Evolutionary conservation across 164 flowering plant genomes (phyloP).

Genomic region (Liriodendron chinense): DNA sequence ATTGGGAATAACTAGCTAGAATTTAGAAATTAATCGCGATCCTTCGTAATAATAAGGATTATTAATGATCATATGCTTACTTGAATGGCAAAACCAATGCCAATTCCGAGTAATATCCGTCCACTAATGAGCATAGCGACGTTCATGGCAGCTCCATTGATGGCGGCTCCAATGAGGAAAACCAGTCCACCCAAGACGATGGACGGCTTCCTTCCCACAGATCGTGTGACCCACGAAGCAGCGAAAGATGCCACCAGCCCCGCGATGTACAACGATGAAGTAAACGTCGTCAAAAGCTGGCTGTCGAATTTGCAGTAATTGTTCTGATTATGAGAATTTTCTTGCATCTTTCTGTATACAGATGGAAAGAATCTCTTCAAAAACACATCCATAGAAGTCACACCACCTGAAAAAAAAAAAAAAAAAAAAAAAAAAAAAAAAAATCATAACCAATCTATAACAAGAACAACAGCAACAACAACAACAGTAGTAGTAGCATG

Average conservation of each 20-base stretch:
- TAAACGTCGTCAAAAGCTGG: constrained; percentile 50
- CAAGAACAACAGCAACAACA: not conserved
- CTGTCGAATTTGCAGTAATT: constrained; percentile 73
- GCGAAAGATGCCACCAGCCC: constrained; percentile 44
- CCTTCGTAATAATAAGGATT: too few species aligned
- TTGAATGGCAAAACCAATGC: constrained; percentile 77
- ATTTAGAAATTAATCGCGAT: too few species aligned
- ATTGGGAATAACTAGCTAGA: too few species aligned
- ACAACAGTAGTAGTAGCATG: too few species aligned
- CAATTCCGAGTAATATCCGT: constrained; percentile 64
- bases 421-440: not conserved
- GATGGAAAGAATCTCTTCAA: constrained; percentile 56
- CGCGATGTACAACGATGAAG: constrained; percentile 68
- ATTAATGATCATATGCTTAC: constrained; percentile 19
- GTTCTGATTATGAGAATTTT: constrained; percentile 21
- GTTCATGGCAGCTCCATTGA: constrained; percentile 49
- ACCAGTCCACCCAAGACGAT: constrained; percentile 63
- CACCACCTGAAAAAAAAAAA: constrained; percentile 46
- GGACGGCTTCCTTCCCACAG: constrained; percentile 49
- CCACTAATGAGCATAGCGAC: constrained; percentile 73
- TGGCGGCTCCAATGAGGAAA: constrained; percentile 52
- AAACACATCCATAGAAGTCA: constrained; percentile 60
- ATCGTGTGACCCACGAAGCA: constrained; percentile 44
- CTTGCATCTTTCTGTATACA: constrained; percentile 40
- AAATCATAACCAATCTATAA: not conserved